Evolutionary conservation across 768 basidiomycete species (phyloP), one percentile per base, ranked within the genome.

Genomic region (Epithele typhae): DNA sequence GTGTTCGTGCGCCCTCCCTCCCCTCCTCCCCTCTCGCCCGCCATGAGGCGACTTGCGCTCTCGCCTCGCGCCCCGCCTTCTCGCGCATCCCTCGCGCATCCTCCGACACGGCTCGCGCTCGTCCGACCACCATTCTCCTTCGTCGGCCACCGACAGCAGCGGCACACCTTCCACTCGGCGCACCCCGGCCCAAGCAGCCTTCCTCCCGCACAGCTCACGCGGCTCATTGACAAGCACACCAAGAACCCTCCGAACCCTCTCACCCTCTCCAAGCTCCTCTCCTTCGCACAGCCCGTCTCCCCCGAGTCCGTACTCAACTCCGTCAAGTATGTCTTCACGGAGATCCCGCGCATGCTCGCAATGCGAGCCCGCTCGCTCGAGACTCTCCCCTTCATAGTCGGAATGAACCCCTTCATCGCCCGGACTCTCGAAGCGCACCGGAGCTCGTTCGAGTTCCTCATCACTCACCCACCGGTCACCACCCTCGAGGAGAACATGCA

Each of bases 401-500:
- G 88, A 18, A 90, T 86, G 42, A 92, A 92, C 62, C 90, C 90
- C 12, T 89, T 87, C 64, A 77, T 92, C n/a, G 74, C 84, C 3
- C 79, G 77, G 46, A 81, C 80, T 11, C 71, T 90, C 49, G 68
- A 81, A 45, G 73, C 83, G 5, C 85, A 88, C 66, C 72, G 77
- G 55, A 73, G 79, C 38, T 84, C 84, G 62, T 89, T 92, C 59
- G 67, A 74, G 41, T 78, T 77, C 59, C 71, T 91, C 30, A 82
- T 85, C 15, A 81, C 73, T 18, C 79, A 87, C 59, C 79, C 82
- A 6, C 68, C 72, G 1, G 78, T 92, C 44, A 76, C 67, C 24
- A 82, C 74, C 17, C 69, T 89, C 21, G 74, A 79, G 44, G 82
- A 89, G 51, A 94, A 93, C 53, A 70, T 71, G 4, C 61, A 64